Evolutionary conservation across 192 early-diverging fungal genomes (phyloP).

Genomic region (Ambispora gerdemannii): DNA sequence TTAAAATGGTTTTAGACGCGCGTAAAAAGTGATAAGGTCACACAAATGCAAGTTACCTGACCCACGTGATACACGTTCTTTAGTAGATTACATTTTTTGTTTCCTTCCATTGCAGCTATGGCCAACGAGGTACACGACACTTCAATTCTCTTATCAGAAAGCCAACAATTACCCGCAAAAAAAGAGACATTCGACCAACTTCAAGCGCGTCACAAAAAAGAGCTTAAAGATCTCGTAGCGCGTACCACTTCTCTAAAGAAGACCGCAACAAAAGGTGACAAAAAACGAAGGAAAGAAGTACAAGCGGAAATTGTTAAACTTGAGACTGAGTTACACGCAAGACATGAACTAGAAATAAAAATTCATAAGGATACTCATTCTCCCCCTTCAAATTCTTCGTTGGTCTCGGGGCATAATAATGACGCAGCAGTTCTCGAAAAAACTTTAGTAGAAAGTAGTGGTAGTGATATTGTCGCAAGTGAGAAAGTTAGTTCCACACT

Average conservation of each 20-base stretch:
- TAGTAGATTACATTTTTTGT: too few species aligned
- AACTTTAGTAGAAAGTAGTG: neutral
- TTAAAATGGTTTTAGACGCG: too few species aligned
- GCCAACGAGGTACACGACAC: too few species aligned
- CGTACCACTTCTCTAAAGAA: conserved; percentile 75
- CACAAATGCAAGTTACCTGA: too few species aligned
- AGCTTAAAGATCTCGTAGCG: conserved; percentile 69
- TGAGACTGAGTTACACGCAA: conserved; percentile 57
- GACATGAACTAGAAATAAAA: conserved; percentile 48
- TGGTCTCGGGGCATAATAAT: too few species aligned
- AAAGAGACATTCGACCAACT: conserved; percentile 64
- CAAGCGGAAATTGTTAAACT: conserved; percentile 60
- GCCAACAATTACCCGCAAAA: conserved; percentile 1
- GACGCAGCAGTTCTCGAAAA: neutral
- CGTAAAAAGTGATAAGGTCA: too few species aligned
- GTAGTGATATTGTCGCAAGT: too few species aligned
- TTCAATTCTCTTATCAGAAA: too few species aligned
- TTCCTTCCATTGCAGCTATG: too few species aligned
- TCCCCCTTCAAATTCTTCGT: too few species aligned
- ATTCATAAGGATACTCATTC: too few species aligned
- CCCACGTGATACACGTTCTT: too few species aligned
- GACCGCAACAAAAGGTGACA: conserved; percentile 72
- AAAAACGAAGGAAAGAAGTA: conserved; percentile 86
- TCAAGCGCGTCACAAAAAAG: conserved; percentile 68
- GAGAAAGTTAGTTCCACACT: neutral